Evolutionary conservation across 768 basidiomycete species (phyloP), one percentile per base, ranked within the genome.

Genomic region (Collybia mongolica): DNA sequence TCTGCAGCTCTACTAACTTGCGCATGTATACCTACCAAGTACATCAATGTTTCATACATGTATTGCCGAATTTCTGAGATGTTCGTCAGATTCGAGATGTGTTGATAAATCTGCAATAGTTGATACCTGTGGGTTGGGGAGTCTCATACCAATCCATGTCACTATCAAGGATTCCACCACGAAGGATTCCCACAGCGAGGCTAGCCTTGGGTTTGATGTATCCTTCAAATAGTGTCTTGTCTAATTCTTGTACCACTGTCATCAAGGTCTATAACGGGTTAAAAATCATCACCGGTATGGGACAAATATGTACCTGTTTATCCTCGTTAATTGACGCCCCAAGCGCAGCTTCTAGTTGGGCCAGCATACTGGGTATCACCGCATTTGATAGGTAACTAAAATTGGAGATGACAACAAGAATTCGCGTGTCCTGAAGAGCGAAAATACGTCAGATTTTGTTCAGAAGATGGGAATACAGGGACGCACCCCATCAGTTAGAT

Each of bases 101-200:
- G 35, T 24, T 29, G n/a, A 44, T 2, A 14, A 14, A 22, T 39
- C 40, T 39, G 39, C 19, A 48, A 45, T 32, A 60, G 79, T 43
- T 60, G 89, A 44, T 47, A 60, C 96, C 93, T 54, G 84, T 89
- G 3, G 97, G 97, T 61, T 96, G 93, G 3, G 89, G 85, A 0
- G 91, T 93, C 57, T 93, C 88, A 59, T 86, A 90, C 97, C 97
- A 99, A 63, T 98, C 92, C 79, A 98, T 90, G 26, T 78, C 72
- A 22, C 74, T 74, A 44, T 89, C 80, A 23, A 97, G 72, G 40
- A 99, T 88, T 8, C 97, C 97, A 45, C 75, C 73, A 22, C 86
- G 82, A 35, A 98, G 73, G 44, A 91, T 84, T 29, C 71, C 67
- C 43, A 75, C 85, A 26, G 93, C 77, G 12, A 70, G 69, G n/a